Evolutionary conservation across 352 stramenopile genomes (phyloP).

Genomic region (Pythium phragmiticola): DNA sequence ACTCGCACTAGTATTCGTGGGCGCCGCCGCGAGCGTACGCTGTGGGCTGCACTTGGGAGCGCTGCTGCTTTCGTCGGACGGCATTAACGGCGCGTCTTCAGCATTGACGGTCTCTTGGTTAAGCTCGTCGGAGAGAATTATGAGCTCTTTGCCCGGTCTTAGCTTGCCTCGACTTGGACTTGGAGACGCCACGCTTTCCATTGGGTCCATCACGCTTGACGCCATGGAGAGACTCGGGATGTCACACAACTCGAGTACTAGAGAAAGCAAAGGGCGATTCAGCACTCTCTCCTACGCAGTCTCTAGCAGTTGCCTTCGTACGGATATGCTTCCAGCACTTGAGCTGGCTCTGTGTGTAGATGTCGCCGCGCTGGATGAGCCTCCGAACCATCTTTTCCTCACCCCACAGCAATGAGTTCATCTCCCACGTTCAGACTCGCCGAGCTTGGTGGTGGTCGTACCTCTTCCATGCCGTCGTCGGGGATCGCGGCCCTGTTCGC

Average conservation of each 20-base stretch:
- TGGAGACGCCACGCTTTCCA: conserved; percentile 15
- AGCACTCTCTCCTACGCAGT: background rate
- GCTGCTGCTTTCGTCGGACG: conserved; percentile 18
- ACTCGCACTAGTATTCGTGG: conserved; percentile 6
- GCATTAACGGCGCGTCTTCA: conserved; percentile 24
- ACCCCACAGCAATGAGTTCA: background rate
- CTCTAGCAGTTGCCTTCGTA: conserved; percentile 23
- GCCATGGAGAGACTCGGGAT: conserved; percentile 35
- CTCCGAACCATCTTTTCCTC: conserved; percentile 57
- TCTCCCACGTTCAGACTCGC: background rate
- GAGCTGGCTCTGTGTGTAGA: conserved; percentile 54
- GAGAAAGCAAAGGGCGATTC: background rate
- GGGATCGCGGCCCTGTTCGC: conserved; percentile 53
- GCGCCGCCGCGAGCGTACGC: background rate
- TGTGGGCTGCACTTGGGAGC: conserved; percentile 6
- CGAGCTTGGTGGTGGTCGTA: conserved; percentile 14
- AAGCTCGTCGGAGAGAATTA: conserved; percentile 57
- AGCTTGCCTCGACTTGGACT: conserved; percentile 77
- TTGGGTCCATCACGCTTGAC: conserved; percentile 15
- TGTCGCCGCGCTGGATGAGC: conserved; percentile 69
- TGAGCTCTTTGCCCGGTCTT: conserved; percentile 73
- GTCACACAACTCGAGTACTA: conserved; percentile 71
- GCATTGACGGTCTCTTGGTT: conserved; percentile 17
- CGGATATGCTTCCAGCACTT: conserved; percentile 82
- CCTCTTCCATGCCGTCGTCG: conserved; percentile 71